Evolutionary conservation across 257 asterid species (phyloP).

Genomic region (Lycium barbarum): DNA sequence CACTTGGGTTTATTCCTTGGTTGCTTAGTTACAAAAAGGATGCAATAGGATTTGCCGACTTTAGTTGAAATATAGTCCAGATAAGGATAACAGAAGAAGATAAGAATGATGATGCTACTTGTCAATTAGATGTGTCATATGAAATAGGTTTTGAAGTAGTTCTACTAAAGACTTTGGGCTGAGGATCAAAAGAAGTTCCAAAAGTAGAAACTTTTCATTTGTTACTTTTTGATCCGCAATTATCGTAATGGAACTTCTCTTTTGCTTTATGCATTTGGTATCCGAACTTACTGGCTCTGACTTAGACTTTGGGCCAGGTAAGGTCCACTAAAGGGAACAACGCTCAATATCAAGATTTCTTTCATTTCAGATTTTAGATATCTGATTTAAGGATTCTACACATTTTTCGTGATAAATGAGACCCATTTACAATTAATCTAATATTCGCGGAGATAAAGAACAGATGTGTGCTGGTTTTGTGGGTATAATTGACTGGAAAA

Average conservation of each 20-base stretch:
- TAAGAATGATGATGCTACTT: conserved; percentile 2
- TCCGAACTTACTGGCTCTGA: no score
- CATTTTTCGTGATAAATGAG: no score
- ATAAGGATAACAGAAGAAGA: conserved; percentile 12
- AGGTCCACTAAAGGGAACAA: no score
- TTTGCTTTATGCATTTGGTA: background rate
- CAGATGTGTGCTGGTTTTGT: no score
- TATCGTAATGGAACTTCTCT: background rate
- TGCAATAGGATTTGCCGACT: background rate
- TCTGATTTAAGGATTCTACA: no score
- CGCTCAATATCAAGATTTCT: no score
- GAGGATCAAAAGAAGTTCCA: background rate
- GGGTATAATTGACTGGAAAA: no score
- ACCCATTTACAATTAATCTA: no score
- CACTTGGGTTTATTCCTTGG: background rate
- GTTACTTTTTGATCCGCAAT: background rate
- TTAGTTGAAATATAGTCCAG: background rate
- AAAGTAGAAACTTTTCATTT: background rate
- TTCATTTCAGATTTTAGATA: no score
- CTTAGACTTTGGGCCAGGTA: no score
- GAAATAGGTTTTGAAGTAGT: background rate
- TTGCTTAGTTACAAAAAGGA: background rate
- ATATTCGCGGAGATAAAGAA: no score
- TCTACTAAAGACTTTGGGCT: background rate
- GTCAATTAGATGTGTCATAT: background rate